Evolutionary conservation across 2,329 filamentous ascomycete genomes (phyloP).

Genomic region (Trichoderma gracile): DNA sequence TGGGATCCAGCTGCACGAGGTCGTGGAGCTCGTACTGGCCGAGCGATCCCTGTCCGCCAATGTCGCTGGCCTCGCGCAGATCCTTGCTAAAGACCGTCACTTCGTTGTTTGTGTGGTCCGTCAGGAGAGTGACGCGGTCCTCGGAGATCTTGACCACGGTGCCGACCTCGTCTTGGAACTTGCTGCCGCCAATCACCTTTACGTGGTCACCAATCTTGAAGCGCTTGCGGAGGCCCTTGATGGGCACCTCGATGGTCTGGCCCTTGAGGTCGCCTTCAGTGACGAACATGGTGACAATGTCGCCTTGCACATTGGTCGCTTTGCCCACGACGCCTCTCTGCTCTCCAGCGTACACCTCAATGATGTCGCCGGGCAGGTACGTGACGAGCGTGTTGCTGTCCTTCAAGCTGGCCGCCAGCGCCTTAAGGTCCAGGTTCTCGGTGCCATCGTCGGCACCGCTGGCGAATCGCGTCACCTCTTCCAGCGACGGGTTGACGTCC

Average conservation of each 20-base stretch:
- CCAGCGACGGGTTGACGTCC: conserved; percentile 87
- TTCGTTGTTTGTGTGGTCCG: conserved; percentile 88
- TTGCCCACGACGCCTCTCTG: conserved; percentile 88
- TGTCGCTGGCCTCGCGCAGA: conserved; percentile 87
- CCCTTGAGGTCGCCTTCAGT: conserved; percentile 79
- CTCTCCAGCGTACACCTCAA: conserved; percentile 94
- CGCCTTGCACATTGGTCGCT: conserved; percentile 80
- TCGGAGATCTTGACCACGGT: conserved; percentile 94
- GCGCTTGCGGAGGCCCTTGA: conserved; percentile 86
- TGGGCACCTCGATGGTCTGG: conserved; percentile 87
- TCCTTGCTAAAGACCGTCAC: conserved; percentile 99
- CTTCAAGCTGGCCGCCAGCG: conserved; percentile 86
- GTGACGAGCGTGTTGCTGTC: conserved; percentile 77
- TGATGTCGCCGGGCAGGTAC: conserved; percentile 91
- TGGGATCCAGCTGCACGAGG: conserved; percentile 87
- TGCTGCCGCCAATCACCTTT: conserved; percentile 95
- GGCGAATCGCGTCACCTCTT: conserved; percentile 94
- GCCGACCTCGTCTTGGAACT: conserved; percentile 91
- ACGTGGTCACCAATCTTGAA: conserved; percentile 96
- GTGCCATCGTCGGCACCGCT: conserved; percentile 87
- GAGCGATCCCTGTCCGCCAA: conserved; percentile 79
- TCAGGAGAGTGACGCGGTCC: conserved; percentile 88
- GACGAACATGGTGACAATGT: conserved; percentile 88
- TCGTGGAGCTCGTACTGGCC: conserved; percentile 92
- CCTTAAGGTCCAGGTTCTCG: conserved; percentile 88